Base-by-base conservation (phyloP, 2,329 filamentous ascomycete species). In the Paecilomyces sp. region DNA sequence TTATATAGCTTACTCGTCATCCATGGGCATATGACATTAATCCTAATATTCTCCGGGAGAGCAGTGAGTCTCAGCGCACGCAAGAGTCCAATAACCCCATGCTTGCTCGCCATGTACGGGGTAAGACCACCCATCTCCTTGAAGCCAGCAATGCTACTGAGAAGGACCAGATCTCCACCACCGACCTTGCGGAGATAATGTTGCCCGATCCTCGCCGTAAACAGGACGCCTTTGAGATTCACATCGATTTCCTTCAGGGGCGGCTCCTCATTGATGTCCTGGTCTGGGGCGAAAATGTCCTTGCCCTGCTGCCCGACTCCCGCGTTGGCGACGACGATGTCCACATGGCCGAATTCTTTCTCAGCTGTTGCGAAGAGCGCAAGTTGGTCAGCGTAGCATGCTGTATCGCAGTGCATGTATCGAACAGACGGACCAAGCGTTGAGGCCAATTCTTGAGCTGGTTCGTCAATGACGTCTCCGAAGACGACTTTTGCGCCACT, bases 261-360 rank as follows among this genome's bases (percentile, higher is more conserved):
- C 0, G 66, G 67, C 33, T 65, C 61, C 22, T 60, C 22, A 22
- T 62, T 60, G 15, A 66, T 59, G 34, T 65, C 62, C 33, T 63
- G 63, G 28, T 58, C 53, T 1, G 63, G 57, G 9, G 62, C 58
- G n/a, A 67, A 67, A 1, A 59, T 58, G 54, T 67, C 64, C 30
- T 62, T 60, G 25, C 25, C 25, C 25, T 61, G 61, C 6, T 62
- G 62, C 2, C 54, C 60, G 13, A 67, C 61, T 4, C 63, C 66
- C 2, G 67, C 67, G 55, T 69, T 66, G 13, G 64, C 68, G 24
- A 68, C 63, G 52, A 69, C 68, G 11, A 68, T 64, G n/a, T 67
- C 64, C 3, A 69, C 65, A 11, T 58, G 59, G 18, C 65, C 64
- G n/a, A 67, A 63, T 34, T 41, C 57, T 1, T 62, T 62, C 50